phyloP scores from a whole-genome alignment of 2,329 filamentous ascomycete genomes.

The Nemania diffusa region DNA sequence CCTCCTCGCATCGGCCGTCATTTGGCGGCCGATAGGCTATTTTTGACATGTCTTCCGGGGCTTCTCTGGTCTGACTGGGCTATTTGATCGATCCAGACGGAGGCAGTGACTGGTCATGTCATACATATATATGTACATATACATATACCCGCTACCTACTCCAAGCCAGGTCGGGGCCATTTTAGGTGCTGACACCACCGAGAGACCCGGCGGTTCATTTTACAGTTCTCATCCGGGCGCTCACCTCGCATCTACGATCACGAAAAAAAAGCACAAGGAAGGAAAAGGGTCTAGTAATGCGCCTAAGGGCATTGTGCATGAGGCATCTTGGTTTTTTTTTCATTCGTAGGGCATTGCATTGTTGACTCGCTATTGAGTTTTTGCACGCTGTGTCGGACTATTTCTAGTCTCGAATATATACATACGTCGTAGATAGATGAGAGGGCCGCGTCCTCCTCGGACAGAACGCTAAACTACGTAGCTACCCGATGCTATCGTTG shows the following conservation, averaged over 20 bases:
- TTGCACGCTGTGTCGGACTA: neutral
- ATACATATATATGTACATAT: neutral
- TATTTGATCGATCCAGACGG: neutral
- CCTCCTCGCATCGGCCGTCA: neutral
- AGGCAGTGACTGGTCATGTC: neutral
- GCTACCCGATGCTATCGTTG: neutral
- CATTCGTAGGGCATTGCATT: neutral
- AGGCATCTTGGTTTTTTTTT: no score
- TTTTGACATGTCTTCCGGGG: neutral
- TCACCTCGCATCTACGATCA: neutral
- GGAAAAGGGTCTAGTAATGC: neutral
- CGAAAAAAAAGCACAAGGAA: neutral
- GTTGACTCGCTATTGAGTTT: neutral
- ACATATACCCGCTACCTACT: neutral
- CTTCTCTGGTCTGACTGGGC: neutral
- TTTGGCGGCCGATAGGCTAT: neutral
- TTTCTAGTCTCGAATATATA: no score
- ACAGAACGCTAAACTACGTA: neutral
- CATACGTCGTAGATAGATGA: neutral
- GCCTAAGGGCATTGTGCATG: no score
- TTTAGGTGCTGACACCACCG: neutral
- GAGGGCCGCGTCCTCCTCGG: neutral
- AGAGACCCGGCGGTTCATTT: constrained; percentile 10
- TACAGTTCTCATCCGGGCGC: neutral
- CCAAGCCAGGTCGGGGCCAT: neutral